Percentiles rank a stretch among this genome's conserved stretches.
phyloP scores from a whole-genome alignment of 164 flowering plant genomes.

The Tetrastigma voinierianum region DNA sequence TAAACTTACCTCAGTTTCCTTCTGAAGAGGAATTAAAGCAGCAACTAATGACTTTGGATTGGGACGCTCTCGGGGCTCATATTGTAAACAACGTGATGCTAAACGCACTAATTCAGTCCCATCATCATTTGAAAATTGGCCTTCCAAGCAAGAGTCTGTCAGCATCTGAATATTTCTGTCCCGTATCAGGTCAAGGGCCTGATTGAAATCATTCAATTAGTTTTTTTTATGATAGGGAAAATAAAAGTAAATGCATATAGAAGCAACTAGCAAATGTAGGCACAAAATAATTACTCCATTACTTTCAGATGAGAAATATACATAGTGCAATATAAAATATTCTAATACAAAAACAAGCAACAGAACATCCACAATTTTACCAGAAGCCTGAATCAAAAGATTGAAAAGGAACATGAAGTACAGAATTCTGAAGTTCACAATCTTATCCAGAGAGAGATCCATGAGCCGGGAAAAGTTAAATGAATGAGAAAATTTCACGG shows the following conservation, averaged over 20 bases:
- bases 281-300: too few relatives aligned
- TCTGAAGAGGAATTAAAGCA: slow-evolving; percentile 80
- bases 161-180: slow-evolving; percentile 87
- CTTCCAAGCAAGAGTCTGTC: slow-evolving; percentile 93
- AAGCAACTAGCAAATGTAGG: too few relatives aligned
- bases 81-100: slow-evolving; percentile 85
- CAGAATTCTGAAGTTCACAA: not conserved
- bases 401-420: not conserved
- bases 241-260: too few relatives aligned
- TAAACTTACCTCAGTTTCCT: slow-evolving; percentile 64
- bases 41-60: slow-evolving; percentile 78
- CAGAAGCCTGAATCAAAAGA: not conserved
- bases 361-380: not conserved
- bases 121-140: slow-evolving; percentile 81
- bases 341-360: not conserved
- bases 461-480: too few relatives aligned
- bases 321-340: too few relatives aligned
- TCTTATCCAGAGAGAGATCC: too few relatives aligned
- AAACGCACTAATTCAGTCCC: slow-evolving; percentile 86
- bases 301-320: too few relatives aligned
- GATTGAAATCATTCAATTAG: slow-evolving; percentile 9
- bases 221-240: too few relatives aligned
- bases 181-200: slow-evolving; percentile 90
- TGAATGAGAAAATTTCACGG: not conserved
- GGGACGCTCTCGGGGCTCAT: slow-evolving; percentile 90